Evolutionary conservation across 208 protist genomes (phyloP), one percentile per base, ranked within the genome.

Genomic region (Acanthamoeba quina): DNA sequence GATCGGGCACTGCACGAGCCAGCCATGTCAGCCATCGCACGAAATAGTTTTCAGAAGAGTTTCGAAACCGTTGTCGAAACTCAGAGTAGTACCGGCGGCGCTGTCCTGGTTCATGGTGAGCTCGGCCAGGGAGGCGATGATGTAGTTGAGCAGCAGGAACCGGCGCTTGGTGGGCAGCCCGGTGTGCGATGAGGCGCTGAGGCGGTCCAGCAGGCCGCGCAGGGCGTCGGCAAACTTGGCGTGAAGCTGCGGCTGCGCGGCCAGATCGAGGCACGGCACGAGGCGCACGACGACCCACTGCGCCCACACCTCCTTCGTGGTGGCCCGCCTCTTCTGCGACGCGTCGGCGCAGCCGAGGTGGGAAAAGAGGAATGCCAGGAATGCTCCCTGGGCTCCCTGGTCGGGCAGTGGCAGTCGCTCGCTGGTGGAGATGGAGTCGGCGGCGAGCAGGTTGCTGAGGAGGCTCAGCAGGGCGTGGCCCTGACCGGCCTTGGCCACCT

Each of bases 271-370:
- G 19, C 52, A 41, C 13, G 78, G 78, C 34, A 86, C 49, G 49
- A 86, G 78, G 26, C 78, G 78, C 9, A 86, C 78, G 13, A 41
- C 78, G 41, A 44, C 34, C 78, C 78, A 86, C 78, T 44, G 78
- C 29, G 78, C 78, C 78, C 78, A 86, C 29, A 56, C 47, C n/a
- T n/a, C 44, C 74, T 56, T 83, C 9, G 41, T 24, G 41, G 70
- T 52, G 10, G 41, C 10, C 29, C 19, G 70, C 70, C 64, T 70
- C 64, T 34, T 70, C 64, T 34, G 5, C 76, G 76, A 19, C n/a
- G 26, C 34, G 44, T 29, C n/a, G 21, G 21, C 29, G 44, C 24
- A 49, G 41, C 24, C 78, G 41, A 86, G 44, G 5, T 86, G 78
- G 3, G 44, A n/a, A 6, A 86, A 64, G 26, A 86, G 78, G 78